These are phyloP conservation scores for Aspergillus sp. DNA, from an alignment of 2,329 filamentous ascomycete genomes.

Conservation along the genomic window DNA sequence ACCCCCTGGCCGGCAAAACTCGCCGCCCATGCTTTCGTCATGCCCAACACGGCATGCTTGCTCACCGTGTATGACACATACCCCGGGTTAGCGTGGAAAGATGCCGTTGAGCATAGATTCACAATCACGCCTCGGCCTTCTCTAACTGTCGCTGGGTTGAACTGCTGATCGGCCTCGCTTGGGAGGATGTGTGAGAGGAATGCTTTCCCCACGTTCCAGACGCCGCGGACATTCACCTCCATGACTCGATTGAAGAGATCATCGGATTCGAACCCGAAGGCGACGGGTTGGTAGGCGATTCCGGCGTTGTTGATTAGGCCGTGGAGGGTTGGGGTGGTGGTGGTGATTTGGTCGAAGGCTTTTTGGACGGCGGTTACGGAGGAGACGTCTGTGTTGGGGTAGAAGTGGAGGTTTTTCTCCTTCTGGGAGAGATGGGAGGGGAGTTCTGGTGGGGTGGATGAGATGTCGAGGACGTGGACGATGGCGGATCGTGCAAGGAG, in stretches of 20 bases:
- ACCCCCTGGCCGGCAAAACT: background rate
- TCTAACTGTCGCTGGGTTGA: background rate
- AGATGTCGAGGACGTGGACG: background rate
- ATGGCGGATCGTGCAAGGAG: background rate
- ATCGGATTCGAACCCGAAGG: background rate
- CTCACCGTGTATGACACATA: background rate
- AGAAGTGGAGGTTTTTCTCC: background rate
- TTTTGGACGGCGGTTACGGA: background rate
- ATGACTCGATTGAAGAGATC: background rate
- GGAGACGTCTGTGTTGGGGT: background rate
- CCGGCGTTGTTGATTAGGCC: constrained; percentile 1
- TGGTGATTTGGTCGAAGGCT: background rate
- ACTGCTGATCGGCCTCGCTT: too few species aligned
- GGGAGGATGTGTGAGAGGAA: background rate
- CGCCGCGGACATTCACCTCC: background rate
- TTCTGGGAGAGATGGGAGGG: background rate
- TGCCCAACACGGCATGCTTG: constrained; percentile 1
- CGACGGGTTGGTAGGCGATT: background rate
- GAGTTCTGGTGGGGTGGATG: background rate
- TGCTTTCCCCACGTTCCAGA: background rate
- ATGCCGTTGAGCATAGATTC: background rate
- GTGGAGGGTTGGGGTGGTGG: background rate
- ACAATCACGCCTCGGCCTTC: background rate
- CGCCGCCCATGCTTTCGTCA: background rate
- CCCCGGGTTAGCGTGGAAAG: background rate